These are phyloP conservation scores for Sparassis latifolia DNA, from an alignment of 1,284 basidiomycete genomes.

Conservation along the genomic window DNA sequence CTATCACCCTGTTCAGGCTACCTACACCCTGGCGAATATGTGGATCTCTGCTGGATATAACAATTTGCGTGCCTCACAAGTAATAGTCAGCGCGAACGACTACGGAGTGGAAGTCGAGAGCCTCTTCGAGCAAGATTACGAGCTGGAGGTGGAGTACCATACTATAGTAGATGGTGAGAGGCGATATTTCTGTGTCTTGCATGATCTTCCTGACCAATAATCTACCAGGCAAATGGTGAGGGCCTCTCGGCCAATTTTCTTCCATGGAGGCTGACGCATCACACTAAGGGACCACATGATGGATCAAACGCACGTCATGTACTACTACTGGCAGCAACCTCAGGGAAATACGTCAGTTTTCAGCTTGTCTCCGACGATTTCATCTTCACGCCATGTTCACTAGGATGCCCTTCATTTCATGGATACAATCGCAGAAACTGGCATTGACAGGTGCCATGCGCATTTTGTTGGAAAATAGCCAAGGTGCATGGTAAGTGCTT, in stretches of 20 bases:
- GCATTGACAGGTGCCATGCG: constrained; percentile 55
- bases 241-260: neutral
- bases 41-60: constrained; percentile 54
- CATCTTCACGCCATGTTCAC: neutral
- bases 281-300: constrained; percentile 43
- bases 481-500: constrained; percentile 45
- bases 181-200: neutral
- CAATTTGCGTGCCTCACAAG: constrained; percentile 58
- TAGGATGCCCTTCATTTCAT: constrained; percentile 51
- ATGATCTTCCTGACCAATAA: neutral
- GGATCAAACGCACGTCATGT: constrained; percentile 59
- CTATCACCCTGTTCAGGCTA: constrained; percentile 56
- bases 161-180: constrained; percentile 44
- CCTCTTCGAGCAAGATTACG: constrained; percentile 55
- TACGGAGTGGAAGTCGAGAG: constrained; percentile 47
- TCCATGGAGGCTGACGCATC: neutral
- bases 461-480: constrained; percentile 53
- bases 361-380: too few relatives aligned
- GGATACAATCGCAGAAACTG: constrained; percentile 51
- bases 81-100: constrained; percentile 52
- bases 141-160: constrained; percentile 54
- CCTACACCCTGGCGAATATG: constrained; percentile 49
- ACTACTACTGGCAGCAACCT: constrained; percentile 68
- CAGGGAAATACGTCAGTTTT: constrained; percentile 47
- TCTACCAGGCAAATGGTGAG: constrained; percentile 44